These are phyloP conservation scores for Centella asiatica DNA, from an alignment of 129 eudicot species.

Conservation along the genomic window DNA sequence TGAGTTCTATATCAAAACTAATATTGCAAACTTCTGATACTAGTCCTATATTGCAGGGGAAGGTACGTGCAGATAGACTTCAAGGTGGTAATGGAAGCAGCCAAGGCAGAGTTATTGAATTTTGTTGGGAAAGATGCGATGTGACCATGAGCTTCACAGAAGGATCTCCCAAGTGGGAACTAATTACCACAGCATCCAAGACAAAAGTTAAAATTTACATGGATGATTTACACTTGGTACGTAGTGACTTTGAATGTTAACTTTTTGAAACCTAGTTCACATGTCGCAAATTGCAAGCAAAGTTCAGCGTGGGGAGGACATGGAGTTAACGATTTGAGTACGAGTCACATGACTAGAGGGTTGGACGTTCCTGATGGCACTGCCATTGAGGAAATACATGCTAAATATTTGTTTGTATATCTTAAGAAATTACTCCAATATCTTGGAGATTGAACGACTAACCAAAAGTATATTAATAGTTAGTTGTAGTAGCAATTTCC, in stretches of 20 bases:
- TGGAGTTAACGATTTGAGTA: no score
- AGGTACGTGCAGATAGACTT: conserved; percentile 68
- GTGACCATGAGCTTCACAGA: conserved; percentile 21
- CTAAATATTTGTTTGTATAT: no score
- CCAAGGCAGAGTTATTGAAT: conserved; percentile 72
- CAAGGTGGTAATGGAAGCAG: conserved; percentile 80
- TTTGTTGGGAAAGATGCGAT: conserved; percentile 44
- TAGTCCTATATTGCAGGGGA: conserved; percentile 55
- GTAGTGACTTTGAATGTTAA: not conserved
- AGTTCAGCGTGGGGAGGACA: no score
- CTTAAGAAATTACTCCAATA: no score
- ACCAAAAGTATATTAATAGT: no score
- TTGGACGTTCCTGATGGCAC: no score
- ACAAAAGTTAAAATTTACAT: not conserved
- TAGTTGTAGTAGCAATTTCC: no score
- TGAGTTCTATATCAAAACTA: not conserved
- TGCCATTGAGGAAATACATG: no score
- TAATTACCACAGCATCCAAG: not conserved
- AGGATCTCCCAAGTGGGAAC: not conserved
- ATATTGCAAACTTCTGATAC: not conserved
- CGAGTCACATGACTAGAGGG: no score
- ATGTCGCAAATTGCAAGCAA: not conserved
- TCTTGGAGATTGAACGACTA: no score
- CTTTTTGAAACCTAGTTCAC: not conserved
- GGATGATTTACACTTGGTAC: not conserved